Conservation (phyloP, 495 filamentous ascomycete species). For the Parathielavia appendiculata region DNA sequence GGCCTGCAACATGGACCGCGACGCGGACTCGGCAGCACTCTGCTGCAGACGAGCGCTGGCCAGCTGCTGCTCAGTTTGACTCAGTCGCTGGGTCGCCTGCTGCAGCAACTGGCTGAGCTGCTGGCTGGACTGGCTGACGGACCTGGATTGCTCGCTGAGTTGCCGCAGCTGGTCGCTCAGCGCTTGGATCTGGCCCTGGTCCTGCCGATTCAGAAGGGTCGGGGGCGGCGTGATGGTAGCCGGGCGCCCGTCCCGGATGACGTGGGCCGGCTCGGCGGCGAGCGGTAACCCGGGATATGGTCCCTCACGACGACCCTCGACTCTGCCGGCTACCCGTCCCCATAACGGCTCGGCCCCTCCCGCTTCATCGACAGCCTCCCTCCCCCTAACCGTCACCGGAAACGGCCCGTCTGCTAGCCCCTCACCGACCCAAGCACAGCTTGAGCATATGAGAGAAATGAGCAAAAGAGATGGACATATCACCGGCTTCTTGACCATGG, state of each 20-base stretch:
- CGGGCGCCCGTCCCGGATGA: constrained; percentile 9
- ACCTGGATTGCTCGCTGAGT: constrained; percentile 27
- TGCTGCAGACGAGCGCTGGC: constrained; percentile 17
- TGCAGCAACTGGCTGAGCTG: constrained; percentile 33
- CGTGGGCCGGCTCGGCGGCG: constrained; percentile 13
- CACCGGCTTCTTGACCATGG: constrained; percentile 18
- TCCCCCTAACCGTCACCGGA: not conserved
- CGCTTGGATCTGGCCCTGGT: constrained; percentile 39
- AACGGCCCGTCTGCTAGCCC: not conserved
- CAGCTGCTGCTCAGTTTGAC: constrained; percentile 25
- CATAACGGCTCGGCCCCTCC: constrained; percentile 9
- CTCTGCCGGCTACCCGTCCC: not conserved
- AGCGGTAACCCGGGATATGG: constrained; percentile 1
- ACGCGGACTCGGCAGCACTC: constrained; percentile 23
- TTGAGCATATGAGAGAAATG: constrained; percentile 22
- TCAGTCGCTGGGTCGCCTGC: constrained; percentile 26
- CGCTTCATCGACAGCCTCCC: not conserved
- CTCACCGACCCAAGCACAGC: constrained; percentile 22
- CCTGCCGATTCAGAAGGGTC: constrained; percentile 28
- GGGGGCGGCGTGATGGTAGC: constrained; percentile 24
- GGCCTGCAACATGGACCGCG: constrained; percentile 23
- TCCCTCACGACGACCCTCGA: not conserved
- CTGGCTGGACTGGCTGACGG: constrained; percentile 34
- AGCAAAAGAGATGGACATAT: constrained; percentile 15
- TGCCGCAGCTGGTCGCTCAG: constrained; percentile 35